A percentile compares a stretch with the other conserved stretches of the same genome.
These are phyloP conservation scores for Phytophthora lateralis DNA, from an alignment of 352 stramenopile genomes.

Conservation along the genomic window DNA sequence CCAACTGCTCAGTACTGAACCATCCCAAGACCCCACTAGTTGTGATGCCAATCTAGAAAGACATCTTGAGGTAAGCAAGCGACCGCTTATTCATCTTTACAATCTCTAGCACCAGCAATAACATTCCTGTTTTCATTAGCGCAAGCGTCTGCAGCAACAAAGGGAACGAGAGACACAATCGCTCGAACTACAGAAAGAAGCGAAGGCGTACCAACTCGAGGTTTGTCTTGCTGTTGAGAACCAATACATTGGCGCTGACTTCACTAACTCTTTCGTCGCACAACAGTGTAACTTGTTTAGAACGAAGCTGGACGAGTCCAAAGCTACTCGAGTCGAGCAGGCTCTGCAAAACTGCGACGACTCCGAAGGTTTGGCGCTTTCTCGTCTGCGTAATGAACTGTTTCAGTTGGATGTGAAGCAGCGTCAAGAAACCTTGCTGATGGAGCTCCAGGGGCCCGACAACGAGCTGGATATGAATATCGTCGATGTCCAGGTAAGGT, in stretches of 20 bases:
- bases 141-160: constrained; percentile 30
- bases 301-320: constrained; percentile 17
- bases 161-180: constrained; percentile 25
- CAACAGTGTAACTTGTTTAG: constrained; percentile 22
- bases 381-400: constrained; percentile 46
- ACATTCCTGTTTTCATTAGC: not conserved
- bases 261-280: not conserved
- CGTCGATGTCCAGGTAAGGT: constrained; percentile 48
- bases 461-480: constrained; percentile 52
- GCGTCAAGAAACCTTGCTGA: constrained; percentile 40
- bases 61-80: constrained; percentile 19
- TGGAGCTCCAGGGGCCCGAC: constrained; percentile 43
- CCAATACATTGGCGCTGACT: not conserved
- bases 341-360: constrained; percentile 12
- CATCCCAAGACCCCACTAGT: not conserved
- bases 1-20: not conserved
- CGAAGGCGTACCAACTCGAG: constrained; percentile 30
- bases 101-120: not conserved
- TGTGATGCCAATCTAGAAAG: constrained; percentile 10
- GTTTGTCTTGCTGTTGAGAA: not conserved
- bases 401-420: constrained; percentile 65
- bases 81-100: not conserved
- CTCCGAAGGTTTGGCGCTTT: constrained; percentile 15
- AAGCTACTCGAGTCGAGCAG: constrained; percentile 23
- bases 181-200: constrained; percentile 31